Evolutionary conservation across 2,329 filamentous ascomycete species (phyloP), one percentile per base, ranked within the genome.

Genomic region (Exophiala alcalophila): DNA sequence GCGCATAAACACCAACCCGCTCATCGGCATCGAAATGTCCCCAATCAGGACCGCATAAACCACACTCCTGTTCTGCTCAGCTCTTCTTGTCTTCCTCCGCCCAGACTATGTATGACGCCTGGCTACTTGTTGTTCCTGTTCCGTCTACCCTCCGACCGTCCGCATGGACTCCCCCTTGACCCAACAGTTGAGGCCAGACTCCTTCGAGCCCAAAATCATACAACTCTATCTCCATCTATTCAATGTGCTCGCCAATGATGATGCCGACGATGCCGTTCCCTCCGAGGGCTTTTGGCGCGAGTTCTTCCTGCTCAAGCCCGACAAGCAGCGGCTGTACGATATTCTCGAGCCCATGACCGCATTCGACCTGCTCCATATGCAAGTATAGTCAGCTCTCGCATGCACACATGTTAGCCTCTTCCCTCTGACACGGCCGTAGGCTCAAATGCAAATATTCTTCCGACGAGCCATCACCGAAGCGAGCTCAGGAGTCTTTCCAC

Each of bases 281-380:
- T 78, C 86, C 1, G 88, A 95, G 48, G 91, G 89, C 29, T 98
- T 96, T 69, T 98, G 92, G 92, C 77, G 80, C 54, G 92, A 96
- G 66, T 89, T 98, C 68, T 98, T 98, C 65, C 76, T 98, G 25
- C 74, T 96, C 45, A 82, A 81, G 51, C 90, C 91, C 15, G 88
- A 96, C 61, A 76, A 79, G 40, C 64, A 72, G 4, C 77, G 80
- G 34, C 70, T 98, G 52, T 77, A 80, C 61, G 70, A 69, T 35
- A 76, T 89, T 33, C 70, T 98, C 49, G 78, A 81, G 51, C 71
- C 76, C n/a, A 70, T 92, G 27, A 76, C 77, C 37, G 78, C 88
- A 4, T 81, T 86, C 54, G 82, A 90, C 56, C 73, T 94, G 50
- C 72, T 96, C 28, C 79, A 83, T 45, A 69, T 86, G 33, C 87